Conservation (phyloP, 2,329 filamentous ascomycete species). For the Corynespora cassiicola region DNA sequence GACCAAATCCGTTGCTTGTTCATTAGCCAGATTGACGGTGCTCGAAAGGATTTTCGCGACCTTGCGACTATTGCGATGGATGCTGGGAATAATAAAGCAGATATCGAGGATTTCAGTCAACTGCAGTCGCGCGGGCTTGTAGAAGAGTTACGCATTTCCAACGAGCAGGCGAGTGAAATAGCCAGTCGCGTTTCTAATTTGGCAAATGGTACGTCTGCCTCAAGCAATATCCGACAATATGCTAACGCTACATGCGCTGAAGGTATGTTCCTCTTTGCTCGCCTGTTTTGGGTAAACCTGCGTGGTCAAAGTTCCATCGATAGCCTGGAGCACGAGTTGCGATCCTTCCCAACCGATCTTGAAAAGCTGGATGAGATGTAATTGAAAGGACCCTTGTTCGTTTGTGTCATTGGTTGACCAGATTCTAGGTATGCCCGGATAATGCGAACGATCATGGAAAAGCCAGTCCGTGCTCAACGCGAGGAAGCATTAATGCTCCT, state of each 20-base stretch:
- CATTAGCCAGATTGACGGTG: constrained; percentile 19
- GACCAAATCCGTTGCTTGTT: constrained; percentile 25
- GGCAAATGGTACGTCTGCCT: constrained; percentile 10
- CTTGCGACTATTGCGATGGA: constrained; percentile 13
- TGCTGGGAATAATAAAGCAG: constrained; percentile 24
- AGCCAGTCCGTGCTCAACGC: not conserved
- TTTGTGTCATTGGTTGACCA: constrained; percentile 1
- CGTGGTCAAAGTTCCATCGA: constrained; percentile 21
- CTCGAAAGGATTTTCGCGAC: constrained; percentile 17
- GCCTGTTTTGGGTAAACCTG: constrained; percentile 30
- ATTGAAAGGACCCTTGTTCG: not conserved
- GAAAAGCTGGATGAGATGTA: constrained; percentile 13
- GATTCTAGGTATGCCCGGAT: constrained; percentile 19
- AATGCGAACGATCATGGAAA: constrained; percentile 11
- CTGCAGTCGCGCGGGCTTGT: constrained; percentile 6
- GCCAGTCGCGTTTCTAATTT: constrained; percentile 10
- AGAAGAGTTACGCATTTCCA: constrained; percentile 5
- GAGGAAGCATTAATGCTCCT: constrained; percentile 41
- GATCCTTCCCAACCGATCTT: constrained; percentile 15
- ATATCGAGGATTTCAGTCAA: constrained; percentile 30
- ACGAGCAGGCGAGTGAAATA: constrained; percentile 9
- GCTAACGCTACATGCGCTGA: not conserved
- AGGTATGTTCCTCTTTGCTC: constrained; percentile 35
- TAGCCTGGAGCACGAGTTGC: constrained; percentile 21
- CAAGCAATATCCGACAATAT: not conserved